Percentiles rank a stretch among this genome's conserved stretches.
phyloP scores from a whole-genome alignment of 2,329 filamentous ascomycete species.

The Venturia asperata region DNA sequence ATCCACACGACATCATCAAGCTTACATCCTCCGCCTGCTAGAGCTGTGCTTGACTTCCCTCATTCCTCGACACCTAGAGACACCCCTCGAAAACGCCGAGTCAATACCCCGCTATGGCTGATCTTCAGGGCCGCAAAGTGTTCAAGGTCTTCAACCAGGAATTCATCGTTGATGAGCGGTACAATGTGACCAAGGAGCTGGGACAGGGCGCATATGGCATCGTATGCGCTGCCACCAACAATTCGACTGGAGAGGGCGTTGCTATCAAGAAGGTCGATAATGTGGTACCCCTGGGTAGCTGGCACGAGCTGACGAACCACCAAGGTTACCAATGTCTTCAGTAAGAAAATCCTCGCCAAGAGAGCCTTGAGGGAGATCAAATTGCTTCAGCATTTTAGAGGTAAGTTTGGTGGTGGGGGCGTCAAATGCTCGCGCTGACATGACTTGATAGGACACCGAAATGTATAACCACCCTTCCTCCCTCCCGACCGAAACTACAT shows the following conservation, averaged over 20 bases:
- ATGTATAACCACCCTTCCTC: slow-evolving; percentile 31
- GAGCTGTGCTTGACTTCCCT: background rate
- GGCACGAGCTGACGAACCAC: background rate
- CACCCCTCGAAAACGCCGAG: background rate
- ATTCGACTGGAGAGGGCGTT: slow-evolving; percentile 82
- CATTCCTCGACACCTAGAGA: background rate
- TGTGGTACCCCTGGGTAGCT: background rate
- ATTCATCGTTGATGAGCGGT: slow-evolving; percentile 95
- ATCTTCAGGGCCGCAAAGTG: slow-evolving; percentile 70
- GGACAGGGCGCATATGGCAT: slow-evolving; percentile 98
- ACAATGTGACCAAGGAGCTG: slow-evolving; percentile 97
- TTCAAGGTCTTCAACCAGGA: slow-evolving; percentile 99
- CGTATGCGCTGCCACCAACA: slow-evolving; percentile 92
- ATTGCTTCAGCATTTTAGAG: slow-evolving; percentile 91
- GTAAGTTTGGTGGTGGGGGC: slow-evolving; percentile 23
- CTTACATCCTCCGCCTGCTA: background rate
- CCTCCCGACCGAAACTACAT: slow-evolving; percentile 4
- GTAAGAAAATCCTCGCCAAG: slow-evolving; percentile 99
- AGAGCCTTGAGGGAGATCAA: slow-evolving; percentile 97
- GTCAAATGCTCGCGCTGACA: slow-evolving; percentile 12
- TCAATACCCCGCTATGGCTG: slow-evolving; percentile 25
- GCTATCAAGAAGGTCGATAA: slow-evolving; percentile 87
- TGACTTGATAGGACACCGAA: slow-evolving; percentile 37
- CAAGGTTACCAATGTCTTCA: slow-evolving; percentile 84
- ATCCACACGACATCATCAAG: background rate